A percentile compares a stretch with the other conserved stretches of the same genome.
Conservation (phyloP, 257 asterid genomes). For the Misopates orontium region DNA sequence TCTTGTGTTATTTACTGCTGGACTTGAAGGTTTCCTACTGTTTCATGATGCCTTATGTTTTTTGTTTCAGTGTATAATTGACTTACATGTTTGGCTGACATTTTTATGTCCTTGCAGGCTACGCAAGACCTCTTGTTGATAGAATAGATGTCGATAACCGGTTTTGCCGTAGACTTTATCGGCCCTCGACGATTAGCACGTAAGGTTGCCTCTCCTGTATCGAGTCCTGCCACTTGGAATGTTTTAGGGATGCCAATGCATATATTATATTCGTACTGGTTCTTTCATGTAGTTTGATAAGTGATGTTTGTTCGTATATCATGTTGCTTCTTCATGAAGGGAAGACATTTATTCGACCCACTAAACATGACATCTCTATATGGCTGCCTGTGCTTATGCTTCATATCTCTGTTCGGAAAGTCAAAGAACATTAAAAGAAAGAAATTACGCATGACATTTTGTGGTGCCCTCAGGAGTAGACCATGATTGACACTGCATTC, state of each 20-base stretch:
- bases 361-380: constrained; percentile 12
- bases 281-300: constrained; percentile 9
- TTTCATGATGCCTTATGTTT: constrained; percentile 14
- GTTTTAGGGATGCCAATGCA: constrained; percentile 9
- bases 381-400: constrained; percentile 7
- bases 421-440: constrained; percentile 9
- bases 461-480: too few species aligned
- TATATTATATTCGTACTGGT: constrained; percentile 5
- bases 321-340: constrained; percentile 16
- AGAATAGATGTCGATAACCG: constrained; percentile 71
- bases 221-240: constrained; percentile 21
- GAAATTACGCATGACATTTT: constrained; percentile 9
- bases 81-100: constrained; percentile 21
- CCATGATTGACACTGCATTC: too few species aligned
- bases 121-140: constrained; percentile 96
- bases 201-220: constrained; percentile 43
- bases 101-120: constrained; percentile 52
- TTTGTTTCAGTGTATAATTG: constrained; percentile 14
- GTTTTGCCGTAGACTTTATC: constrained; percentile 70
- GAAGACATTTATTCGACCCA: constrained; percentile 5
- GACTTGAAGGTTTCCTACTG: constrained; percentile 77
- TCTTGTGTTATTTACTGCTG: constrained; percentile 90
- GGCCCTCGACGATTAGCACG: constrained; percentile 94
- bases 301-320: background rate
- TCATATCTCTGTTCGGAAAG: constrained; percentile 2